phyloP scores from a whole-genome alignment of 768 basidiomycete species.

The Calocybe cyanea region DNA sequence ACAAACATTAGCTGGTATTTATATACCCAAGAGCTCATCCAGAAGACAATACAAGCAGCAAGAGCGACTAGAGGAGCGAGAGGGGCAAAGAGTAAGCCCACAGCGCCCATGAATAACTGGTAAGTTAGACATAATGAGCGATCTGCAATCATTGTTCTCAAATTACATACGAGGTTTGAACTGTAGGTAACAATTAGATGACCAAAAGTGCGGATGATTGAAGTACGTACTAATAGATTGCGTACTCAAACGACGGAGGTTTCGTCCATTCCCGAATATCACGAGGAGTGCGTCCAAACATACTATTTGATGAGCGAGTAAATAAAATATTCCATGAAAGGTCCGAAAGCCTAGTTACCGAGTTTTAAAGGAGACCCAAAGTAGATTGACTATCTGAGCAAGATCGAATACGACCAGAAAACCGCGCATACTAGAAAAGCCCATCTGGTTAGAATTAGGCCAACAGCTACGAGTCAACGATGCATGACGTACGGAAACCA shows the following conservation, averaged over 20 bases:
- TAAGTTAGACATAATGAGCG: neutral
- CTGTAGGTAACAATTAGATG: neutral
- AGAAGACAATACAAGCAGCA: conserved; percentile 82
- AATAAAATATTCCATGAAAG: too few relatives aligned
- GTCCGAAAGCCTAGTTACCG: conserved; percentile 42
- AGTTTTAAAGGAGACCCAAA: conserved; percentile 77
- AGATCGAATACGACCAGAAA: conserved; percentile 92
- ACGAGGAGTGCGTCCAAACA: conserved; percentile 83
- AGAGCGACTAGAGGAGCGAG: conserved; percentile 84
- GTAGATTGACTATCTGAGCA: conserved; percentile 87
- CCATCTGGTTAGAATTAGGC: neutral
- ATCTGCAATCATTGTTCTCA: conserved; percentile 13
- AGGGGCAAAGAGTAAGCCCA: conserved; percentile 89
- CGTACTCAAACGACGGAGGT: conserved; percentile 80
- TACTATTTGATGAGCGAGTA: conserved; percentile 32
- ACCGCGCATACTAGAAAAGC: conserved; percentile 55
- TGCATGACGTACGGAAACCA: conserved; percentile 74
- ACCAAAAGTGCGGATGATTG: neutral
- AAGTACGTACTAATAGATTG: conserved; percentile 67
- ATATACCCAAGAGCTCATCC: conserved; percentile 80
- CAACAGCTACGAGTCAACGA: neutral
- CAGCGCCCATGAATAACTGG: conserved; percentile 78
- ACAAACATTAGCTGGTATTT: conserved; percentile 98
- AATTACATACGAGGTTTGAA: neutral
- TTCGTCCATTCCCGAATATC: conserved; percentile 86